Base-by-base conservation (phyloP, 2,329 filamentous ascomycete species). In the Aspergillus caelatus region DNA sequence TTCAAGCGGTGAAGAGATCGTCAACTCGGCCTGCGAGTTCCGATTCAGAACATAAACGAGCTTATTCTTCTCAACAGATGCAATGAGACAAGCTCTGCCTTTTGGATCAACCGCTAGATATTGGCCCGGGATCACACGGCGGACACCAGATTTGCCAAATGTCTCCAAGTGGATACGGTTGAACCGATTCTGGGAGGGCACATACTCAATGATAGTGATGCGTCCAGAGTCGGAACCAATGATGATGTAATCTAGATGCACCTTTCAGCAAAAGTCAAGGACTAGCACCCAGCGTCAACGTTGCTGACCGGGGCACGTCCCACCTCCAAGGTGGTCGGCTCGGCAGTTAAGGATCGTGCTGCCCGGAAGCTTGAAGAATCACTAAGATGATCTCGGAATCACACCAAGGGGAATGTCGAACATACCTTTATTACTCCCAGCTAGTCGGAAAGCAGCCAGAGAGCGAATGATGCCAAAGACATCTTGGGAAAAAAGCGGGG, bases 11-110 rank as follows among this genome's bases (percentile, higher is more conserved):
- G 95, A 99, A 6, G 95, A 99, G 57, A 99, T 99, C 46, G 94
- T 96, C 72, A 99, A 88, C 78, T 97, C 92, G 21, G 94, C 94
- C 79, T 98, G 93, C 3, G 93, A 88, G 80, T 97, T 96, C 68
- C 96, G 90, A 79, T 98, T 98, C 70, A 99, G 85, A 73, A 99
- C 94, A 80, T 99, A 99, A 70, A 99, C 95, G 62, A 99, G 90
- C 83, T 99, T 99, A 83, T 98, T 99, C 86, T 99, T 99, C 82
- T 99, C 96, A 61, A 94, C 86, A 6, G 94, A 94, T 11, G 95
- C 93, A 65, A 98, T 92, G 75, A 99, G 85, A 75, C 94, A 97
- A 61, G 96, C 96, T 81, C 95, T 89, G 61, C 95, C 95, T 79
- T 97, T 97, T 32, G 95, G 95, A 74, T 99, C 95, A 58, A 93